A percentile compares a stretch with the other conserved stretches of the same genome.
These are phyloP conservation scores for Corchorus olitorius DNA, from an alignment of 345 rosid species.

Conservation along the genomic window DNA sequence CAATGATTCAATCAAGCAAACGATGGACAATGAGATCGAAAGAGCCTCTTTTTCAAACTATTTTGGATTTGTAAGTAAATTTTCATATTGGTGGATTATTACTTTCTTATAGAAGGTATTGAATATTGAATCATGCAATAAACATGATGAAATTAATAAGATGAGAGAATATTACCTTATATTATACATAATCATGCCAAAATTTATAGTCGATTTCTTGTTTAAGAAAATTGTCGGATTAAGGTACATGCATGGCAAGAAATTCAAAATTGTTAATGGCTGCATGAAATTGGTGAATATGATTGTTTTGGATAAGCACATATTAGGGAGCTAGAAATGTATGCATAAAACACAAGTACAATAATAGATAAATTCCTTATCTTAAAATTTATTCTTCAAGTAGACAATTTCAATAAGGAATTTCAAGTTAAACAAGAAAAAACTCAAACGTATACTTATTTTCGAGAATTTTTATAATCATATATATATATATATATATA, in stretches of 20 bases:
- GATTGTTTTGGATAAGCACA: conserved; percentile 6
- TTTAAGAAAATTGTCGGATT: conserved; percentile 3
- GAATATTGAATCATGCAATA: too few relatives aligned
- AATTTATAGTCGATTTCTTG: not conserved
- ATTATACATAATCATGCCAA: not conserved
- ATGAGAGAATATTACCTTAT: not conserved
- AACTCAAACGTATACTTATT: not conserved
- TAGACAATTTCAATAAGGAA: conserved; percentile 7
- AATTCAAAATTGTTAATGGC: not conserved
- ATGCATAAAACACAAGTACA: too few relatives aligned
- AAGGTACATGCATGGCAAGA: conserved; percentile 6
- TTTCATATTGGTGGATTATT: too few relatives aligned
- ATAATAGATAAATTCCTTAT: conserved; percentile 8
- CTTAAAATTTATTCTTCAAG: conserved; percentile 8
- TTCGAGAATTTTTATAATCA: not conserved
- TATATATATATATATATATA: not conserved
- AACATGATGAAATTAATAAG: too few relatives aligned
- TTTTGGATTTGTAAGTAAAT: not conserved
- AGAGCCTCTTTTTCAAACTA: not conserved
- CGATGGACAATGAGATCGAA: not conserved
- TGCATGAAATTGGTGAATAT: not conserved
- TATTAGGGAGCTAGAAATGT: too few relatives aligned
- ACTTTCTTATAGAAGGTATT: too few relatives aligned
- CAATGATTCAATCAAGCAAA: not conserved
- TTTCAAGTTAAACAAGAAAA: not conserved